Base-by-base conservation (phyloP, 106 monocot genomes). In the Ottelia alismoides region DNA sequence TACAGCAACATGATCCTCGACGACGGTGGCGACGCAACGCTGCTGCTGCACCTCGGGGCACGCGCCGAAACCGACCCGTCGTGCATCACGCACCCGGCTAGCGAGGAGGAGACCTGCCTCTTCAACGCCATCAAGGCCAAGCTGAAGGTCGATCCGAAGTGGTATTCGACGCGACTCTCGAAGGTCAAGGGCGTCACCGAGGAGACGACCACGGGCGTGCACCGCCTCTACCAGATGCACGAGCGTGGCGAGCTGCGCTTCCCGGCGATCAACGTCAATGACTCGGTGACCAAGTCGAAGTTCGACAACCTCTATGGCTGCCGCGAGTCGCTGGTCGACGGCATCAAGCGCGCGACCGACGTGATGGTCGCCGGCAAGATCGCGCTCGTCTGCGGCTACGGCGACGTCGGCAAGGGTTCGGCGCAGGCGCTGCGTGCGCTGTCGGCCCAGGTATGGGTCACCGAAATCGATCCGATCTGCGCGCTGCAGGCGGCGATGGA, bases 321-420 rank as follows among this genome's bases (percentile, higher is more conserved):
- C n/a, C n/a, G n/a, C n/a, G n/a, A n/a, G n/a, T n/a, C n/a, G n/a
- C n/a, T n/a, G n/a, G n/a, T n/a, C 11, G 78, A 84, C 50, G 84
- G 78, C 2, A 68, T 84, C 12, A 78, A 75, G 84, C 70, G 84
- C 56, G 84, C 84, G 40, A 84, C 78, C 0, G 84, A 84, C 45
- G 78, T 84, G 6, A 84, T 84, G 84, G 78, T 84, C 26, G 78
- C 84, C 16, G 84, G 84, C 53, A 84, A 84, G 68, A 75, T 84
- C 19, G 84, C 64, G 1, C 71, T 84, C 11, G 84, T 78, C 56
- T 68, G 65, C 16, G 85, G 85, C 11, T 85, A 76, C 44, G 79
- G 85, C 27, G 79, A 76, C 61, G 76, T 85, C 2, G 76, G 85
- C 62, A 85, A 85, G 72, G 79, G 76, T 28, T 79, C 76, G 55